Base-by-base conservation (phyloP, 306 rosid species). In the Rosa lucieae region DNA sequence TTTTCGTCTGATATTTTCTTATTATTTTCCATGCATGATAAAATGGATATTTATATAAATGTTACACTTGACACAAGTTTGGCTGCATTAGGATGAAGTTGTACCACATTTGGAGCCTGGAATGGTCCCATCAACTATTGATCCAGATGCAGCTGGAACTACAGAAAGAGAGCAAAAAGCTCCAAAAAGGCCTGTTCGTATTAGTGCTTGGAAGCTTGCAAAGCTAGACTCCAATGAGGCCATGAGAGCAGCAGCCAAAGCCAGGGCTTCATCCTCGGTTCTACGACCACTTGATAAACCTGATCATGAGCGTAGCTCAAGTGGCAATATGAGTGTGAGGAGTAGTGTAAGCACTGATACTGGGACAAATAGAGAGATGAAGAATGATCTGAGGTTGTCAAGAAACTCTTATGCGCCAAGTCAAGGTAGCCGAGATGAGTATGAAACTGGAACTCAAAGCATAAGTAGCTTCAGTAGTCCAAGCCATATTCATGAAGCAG, bases 61-160 rank as follows among this genome's bases (percentile, higher is more conserved):
- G 44, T 75, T 44, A 40, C 58, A 47, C 67, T 49, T 81, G 80
- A 69, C 78, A 79, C 68, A 56, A 81, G 78, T 71, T 48, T 79
- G 80, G 72, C 49, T 81, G 72, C 65, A 29, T 84, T 83, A 95
- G 99, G 98, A 95, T 67, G 98, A 95, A 91, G 99, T 92, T 73
- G 83, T 95, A 74, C 99, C 99, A 80, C 99, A 95, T 85, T 87
- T 95, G 91, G 99, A 95, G 85, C 99, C 99, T 23, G 97, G 99
- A 85, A 95, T 91, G 99, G 82, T 91, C 47, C 99, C 98, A 14
- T 95, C 99, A 46, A 95, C 99, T 44, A 86, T 95, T 61, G 99
- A 95, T 86, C 99, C 99, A 42, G 99, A 95, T 81, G 97, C 97
- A 46, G 82, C 93, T 68, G 98, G 93, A 74, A 80, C 77, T 26